Evolutionary conservation across 1,284 basidiomycete species (phyloP).

Genomic region (Neolentinus lepideus): DNA sequence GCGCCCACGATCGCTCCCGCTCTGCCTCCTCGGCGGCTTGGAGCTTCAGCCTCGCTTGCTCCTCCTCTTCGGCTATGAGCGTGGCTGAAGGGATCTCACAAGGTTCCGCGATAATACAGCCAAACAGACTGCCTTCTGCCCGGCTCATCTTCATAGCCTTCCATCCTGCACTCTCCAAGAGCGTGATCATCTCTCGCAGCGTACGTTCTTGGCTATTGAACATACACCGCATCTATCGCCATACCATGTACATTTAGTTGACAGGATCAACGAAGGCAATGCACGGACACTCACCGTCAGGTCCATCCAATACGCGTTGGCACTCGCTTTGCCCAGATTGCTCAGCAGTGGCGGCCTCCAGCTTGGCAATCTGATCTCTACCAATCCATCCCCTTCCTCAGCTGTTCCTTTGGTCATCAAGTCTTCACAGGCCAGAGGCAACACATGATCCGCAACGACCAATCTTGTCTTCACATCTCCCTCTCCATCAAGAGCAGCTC

Average conservation of each 20-base stretch:
- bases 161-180: constrained; percentile 61
- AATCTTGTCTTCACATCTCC: constrained; percentile 35
- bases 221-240: constrained; percentile 55
- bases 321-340: constrained; percentile 64
- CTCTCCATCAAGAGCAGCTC: constrained; percentile 16
- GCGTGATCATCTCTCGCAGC: constrained; percentile 50
- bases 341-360: constrained; percentile 42
- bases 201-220: constrained; percentile 71
- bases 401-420: constrained; percentile 22
- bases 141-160: constrained; percentile 51
- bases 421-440: constrained; percentile 56
- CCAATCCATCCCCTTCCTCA: constrained; percentile 36
- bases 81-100: neutral
- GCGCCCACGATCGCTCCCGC: neutral
- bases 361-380: constrained; percentile 8
- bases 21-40: neutral
- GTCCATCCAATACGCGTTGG: constrained; percentile 69
- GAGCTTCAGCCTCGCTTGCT: neutral
- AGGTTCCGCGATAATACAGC: constrained; percentile 59
- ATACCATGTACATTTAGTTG: constrained; percentile 6
- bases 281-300: constrained; percentile 40
- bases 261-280: constrained; percentile 2
- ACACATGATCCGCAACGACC: constrained; percentile 60
- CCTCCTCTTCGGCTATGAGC: neutral
- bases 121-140: constrained; percentile 55